These are phyloP conservation scores for Vigna trinervia DNA, from an alignment of 306 rosid species.

Conservation along the genomic window DNA sequence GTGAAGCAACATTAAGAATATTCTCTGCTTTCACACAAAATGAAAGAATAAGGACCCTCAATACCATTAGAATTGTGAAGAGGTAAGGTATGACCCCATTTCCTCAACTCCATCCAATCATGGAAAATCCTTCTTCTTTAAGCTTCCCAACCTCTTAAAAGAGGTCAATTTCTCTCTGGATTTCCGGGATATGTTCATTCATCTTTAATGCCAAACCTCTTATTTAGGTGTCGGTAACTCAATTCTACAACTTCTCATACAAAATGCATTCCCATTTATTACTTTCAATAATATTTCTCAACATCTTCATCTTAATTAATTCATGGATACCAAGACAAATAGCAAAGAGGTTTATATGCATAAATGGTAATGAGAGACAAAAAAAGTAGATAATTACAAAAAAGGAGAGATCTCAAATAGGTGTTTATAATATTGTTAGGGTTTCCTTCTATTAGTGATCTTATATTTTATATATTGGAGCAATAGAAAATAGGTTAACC, in stretches of 20 bases:
- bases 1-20: conserved; percentile 26
- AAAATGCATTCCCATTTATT: not conserved
- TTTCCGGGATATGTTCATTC: conserved; percentile 50
- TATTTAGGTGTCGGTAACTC: conserved; percentile 11
- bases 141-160: conserved; percentile 27
- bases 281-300: not conserved
- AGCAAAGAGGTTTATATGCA: too few species aligned
- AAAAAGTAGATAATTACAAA: too few species aligned
- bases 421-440: too few species aligned
- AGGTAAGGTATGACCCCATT: conserved; percentile 12
- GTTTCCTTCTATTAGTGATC: too few species aligned
- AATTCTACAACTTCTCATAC: not conserved
- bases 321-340: too few species aligned
- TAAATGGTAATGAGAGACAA: too few species aligned
- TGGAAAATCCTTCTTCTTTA: conserved; percentile 39
- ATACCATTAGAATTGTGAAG: conserved; percentile 3
- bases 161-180: conserved; percentile 44
- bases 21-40: conserved; percentile 2
- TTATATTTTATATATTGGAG: too few species aligned
- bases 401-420: too few species aligned
- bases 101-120: not conserved
- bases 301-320: too few species aligned
- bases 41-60: conserved; percentile 10
- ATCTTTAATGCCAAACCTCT: not conserved
- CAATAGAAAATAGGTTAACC: too few species aligned